Conservation (phyloP, 176 grass and related monocot species). For the Oryza rufipogon region DNA sequence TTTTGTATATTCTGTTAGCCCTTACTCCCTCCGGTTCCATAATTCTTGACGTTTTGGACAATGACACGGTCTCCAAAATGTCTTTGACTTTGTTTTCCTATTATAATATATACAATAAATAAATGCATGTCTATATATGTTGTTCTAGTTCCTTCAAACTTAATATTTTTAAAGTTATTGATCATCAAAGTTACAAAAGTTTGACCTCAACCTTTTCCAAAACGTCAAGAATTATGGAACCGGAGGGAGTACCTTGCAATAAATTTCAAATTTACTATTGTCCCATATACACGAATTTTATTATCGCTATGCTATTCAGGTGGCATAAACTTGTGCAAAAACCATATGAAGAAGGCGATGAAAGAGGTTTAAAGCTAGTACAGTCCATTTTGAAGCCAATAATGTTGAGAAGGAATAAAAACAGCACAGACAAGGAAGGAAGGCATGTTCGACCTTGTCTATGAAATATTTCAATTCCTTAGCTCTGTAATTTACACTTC, state of each 20-base stretch:
- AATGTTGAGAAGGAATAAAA: constrained; percentile 96
- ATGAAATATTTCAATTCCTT: constrained; percentile 28
- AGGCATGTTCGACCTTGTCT: constrained; percentile 48
- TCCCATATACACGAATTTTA: constrained; percentile 17
- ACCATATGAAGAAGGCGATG: constrained; percentile 95
- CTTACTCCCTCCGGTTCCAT: no score
- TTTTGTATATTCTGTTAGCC: constrained; percentile 17
- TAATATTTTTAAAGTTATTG: no score
- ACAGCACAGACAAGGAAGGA: constrained; percentile 89
- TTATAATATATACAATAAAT: no score
- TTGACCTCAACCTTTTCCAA: no score
- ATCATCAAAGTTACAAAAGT: no score
- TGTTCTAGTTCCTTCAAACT: no score
- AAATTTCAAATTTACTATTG: neutral
- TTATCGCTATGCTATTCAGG: constrained; percentile 48
- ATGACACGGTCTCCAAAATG: no score
- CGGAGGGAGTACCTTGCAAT: neutral
- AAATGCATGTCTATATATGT: no score
- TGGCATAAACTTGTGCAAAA: constrained; percentile 98
- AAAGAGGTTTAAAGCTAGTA: constrained; percentile 88
- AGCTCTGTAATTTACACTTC: constrained; percentile 22
- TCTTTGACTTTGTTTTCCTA: no score
- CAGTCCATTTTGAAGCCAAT: constrained; percentile 91
- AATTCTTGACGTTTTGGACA: no score
- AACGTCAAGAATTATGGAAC: no score